These are phyloP conservation scores for Geranomyces michiganensis DNA, from an alignment of 192 early-diverging fungal species.

Conservation along the genomic window DNA sequence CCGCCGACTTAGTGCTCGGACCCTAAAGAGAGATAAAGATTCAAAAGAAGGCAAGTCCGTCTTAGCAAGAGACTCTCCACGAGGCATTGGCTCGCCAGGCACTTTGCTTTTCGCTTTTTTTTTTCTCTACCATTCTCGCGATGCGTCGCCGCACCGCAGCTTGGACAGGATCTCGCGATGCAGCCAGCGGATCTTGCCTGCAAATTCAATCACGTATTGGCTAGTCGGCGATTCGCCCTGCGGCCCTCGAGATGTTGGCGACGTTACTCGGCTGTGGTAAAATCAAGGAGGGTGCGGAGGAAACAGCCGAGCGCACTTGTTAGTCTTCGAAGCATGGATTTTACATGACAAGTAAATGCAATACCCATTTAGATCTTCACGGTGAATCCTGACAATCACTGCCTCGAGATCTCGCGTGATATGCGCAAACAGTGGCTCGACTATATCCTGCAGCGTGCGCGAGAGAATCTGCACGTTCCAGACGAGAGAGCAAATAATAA, in stretches of 20 bases:
- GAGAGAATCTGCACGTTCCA: conserved; percentile 58
- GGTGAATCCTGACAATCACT: conserved; percentile 64
- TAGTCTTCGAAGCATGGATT: too few relatives aligned
- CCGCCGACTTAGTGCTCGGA: conserved; percentile 44
- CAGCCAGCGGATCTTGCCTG: conserved; percentile 59
- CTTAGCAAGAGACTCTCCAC: too few relatives aligned
- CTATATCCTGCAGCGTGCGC: conserved; percentile 56
- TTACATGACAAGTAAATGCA: not conserved
- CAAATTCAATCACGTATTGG: conserved; percentile 64
- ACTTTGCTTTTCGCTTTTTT: too few relatives aligned
- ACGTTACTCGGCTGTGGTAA: not conserved
- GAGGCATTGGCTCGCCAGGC: too few relatives aligned
- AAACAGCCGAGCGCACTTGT: too few relatives aligned
- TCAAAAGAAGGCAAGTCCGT: too few relatives aligned
- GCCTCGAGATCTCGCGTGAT: conserved; percentile 59
- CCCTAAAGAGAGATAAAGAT: conserved; percentile 31
- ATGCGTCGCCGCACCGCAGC: conserved; percentile 65
- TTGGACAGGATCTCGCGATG: conserved; percentile 56
- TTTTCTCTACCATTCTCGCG: conserved; percentile 57
- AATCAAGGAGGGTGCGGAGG: too few relatives aligned
- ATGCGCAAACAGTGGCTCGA: conserved; percentile 52
- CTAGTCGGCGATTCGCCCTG: conserved; percentile 50
- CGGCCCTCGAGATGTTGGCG: not conserved
- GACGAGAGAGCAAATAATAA: too few relatives aligned
- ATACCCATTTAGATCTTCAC: conserved; percentile 63